These are phyloP conservation scores for Naematelia encephala DNA, from an alignment of 768 basidiomycete species.

Conservation along the genomic window DNA sequence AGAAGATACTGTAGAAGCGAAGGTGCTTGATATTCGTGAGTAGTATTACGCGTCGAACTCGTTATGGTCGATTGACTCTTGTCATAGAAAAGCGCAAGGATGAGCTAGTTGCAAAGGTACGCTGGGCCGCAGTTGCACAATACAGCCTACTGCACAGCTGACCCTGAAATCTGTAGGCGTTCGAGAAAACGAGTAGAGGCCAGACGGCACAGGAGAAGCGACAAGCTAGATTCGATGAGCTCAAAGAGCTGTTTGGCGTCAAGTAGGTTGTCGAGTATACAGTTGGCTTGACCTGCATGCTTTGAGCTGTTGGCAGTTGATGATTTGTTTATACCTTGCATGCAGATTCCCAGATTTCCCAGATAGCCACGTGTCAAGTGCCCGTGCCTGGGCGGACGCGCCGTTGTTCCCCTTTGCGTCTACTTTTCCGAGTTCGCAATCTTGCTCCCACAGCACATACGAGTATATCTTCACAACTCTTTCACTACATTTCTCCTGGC, in stretches of 20 bases:
- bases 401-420: background rate
- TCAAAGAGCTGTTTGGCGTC: slow-evolving; percentile 34
- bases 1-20: slow-evolving; percentile 82
- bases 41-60: background rate
- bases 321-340: no score
- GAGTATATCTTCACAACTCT: no score
- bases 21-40: slow-evolving; percentile 73
- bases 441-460: background rate
- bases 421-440: no score
- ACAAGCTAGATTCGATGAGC: slow-evolving; percentile 78
- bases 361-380: background rate
- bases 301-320: no score
- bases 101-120: slow-evolving; percentile 68
- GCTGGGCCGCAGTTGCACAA: slow-evolving; percentile 9
- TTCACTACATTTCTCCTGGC: no score
- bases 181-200: slow-evolving; percentile 66
- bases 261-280: slow-evolving; percentile 4
- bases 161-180: slow-evolving; percentile 59
- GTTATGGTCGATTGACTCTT: background rate
- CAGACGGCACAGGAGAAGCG: slow-evolving; percentile 73
- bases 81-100: slow-evolving; percentile 68
- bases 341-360: background rate
- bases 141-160: background rate
- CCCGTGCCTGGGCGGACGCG: background rate
- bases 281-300: background rate